Conservation (phyloP, 805 yeast genomes). For the Starmerella lactis-condensi region DNA sequence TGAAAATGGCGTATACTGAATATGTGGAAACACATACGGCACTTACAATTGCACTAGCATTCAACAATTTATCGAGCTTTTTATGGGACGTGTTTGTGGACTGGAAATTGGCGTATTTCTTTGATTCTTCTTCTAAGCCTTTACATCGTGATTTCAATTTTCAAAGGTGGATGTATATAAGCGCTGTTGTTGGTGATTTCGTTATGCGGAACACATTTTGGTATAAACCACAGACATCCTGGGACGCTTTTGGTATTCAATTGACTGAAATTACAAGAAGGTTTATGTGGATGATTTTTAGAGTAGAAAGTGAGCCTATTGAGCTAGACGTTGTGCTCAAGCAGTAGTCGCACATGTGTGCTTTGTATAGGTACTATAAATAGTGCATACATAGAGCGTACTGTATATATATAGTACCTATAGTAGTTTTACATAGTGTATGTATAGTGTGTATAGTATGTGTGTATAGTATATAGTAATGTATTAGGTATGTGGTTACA, state of each 20-base stretch:
- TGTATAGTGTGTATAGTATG: background rate
- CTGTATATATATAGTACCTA: too few relatives aligned
- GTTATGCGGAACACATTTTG: slow-evolving; percentile 62
- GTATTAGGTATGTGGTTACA: background rate
- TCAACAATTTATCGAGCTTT: slow-evolving; percentile 63
- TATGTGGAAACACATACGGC: background rate
- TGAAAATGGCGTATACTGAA: slow-evolving; percentile 8
- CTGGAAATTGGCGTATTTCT: slow-evolving; percentile 33
- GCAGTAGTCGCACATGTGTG: too few relatives aligned
- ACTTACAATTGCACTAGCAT: slow-evolving; percentile 27
- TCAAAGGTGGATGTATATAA: slow-evolving; percentile 29
- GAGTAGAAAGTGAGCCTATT: slow-evolving; percentile 59
- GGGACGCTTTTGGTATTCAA: slow-evolving; percentile 52
- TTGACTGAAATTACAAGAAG: slow-evolving; percentile 62
- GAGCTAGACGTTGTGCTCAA: slow-evolving; percentile 14
- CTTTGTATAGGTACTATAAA: too few relatives aligned
- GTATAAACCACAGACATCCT: slow-evolving; percentile 33
- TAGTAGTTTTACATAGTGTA: slow-evolving; percentile 3
- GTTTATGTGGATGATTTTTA: slow-evolving; percentile 75
- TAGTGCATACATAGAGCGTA: too few relatives aligned
- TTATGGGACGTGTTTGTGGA: slow-evolving; percentile 82
- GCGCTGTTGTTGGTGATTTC: slow-evolving; percentile 44
- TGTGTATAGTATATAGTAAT: background rate
- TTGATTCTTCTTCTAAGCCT: slow-evolving; percentile 22
- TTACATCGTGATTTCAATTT: slow-evolving; percentile 18